Conservation (phyloP, 2,329 filamentous ascomycete species). For the Madurella fahalii region DNA sequence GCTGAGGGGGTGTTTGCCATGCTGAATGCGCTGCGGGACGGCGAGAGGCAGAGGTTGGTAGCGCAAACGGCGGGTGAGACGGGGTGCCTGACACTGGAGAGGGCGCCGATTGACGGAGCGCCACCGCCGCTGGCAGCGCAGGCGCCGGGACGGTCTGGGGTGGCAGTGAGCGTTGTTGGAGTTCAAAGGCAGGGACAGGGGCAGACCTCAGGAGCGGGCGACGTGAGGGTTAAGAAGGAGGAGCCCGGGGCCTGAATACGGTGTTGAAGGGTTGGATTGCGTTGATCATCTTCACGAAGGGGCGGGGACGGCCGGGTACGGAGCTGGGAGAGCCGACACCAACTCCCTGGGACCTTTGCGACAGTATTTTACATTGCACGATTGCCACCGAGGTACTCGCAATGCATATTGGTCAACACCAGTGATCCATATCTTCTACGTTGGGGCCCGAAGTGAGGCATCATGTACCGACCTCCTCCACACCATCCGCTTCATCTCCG, state of each 20-base stretch:
- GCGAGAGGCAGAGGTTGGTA: conserved; percentile 23
- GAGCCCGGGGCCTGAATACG: background rate
- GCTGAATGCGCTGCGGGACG: conserved; percentile 31
- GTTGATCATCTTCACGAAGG: too few species aligned
- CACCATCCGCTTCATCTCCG: conserved; percentile 50
- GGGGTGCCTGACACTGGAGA: conserved; percentile 11
- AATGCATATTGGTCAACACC: background rate
- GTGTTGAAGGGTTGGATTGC: too few species aligned
- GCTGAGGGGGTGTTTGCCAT: conserved; percentile 35
- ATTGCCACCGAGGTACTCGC: too few species aligned
- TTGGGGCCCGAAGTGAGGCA: background rate
- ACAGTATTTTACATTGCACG: too few species aligned
- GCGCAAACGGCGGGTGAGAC: conserved; percentile 16
- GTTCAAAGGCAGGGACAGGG: background rate
- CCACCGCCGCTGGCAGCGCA: background rate
- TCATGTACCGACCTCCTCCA: conserved; percentile 23
- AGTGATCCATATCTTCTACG: background rate
- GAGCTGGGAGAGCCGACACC: background rate
- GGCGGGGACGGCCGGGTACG: background rate
- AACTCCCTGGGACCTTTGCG: too few species aligned
- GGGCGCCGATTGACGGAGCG: background rate
- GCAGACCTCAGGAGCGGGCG: background rate
- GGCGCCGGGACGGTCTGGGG: background rate
- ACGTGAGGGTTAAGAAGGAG: background rate
- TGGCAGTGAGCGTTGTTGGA: background rate